Evolutionary conservation across 257 asterid species (phyloP).

Genomic region (Craterostigma plantagineum): DNA sequence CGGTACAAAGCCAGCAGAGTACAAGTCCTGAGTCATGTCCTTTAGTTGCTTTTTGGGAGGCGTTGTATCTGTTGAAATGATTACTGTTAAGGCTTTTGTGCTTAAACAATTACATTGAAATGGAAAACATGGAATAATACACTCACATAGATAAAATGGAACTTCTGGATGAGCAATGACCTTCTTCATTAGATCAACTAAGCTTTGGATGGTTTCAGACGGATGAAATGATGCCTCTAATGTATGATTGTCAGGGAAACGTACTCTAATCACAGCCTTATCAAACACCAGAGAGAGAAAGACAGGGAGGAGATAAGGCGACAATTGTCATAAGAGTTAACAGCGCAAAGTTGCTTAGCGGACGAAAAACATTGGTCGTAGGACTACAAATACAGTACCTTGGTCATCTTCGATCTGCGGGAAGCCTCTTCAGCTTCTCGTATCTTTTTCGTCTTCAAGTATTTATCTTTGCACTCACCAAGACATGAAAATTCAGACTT

Average conservation of each 20-base stretch:
- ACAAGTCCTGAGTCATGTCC: constrained; percentile 59
- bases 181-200: constrained; percentile 53
- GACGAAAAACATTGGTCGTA: not conserved
- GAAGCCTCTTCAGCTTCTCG: constrained; percentile 90
- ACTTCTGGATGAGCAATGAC: constrained; percentile 51
- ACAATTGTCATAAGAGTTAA: not conserved
- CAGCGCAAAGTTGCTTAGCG: not conserved
- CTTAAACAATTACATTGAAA: constrained; percentile 3
- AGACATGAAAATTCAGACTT: no score
- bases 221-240: constrained; percentile 79
- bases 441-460: constrained; percentile 67
- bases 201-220: constrained; percentile 66
- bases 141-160: constrained; percentile 73
- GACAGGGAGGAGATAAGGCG: no score
- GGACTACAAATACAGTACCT: constrained; percentile 31
- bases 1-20: constrained; percentile 76
- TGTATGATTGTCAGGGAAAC: constrained; percentile 83
- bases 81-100: constrained; percentile 6
- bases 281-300: constrained; percentile 9
- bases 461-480: constrained; percentile 27
- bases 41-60: constrained; percentile 85
- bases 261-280: constrained; percentile 76
- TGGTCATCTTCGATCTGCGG: constrained; percentile 69
- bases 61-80: constrained; percentile 48
- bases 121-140: constrained; percentile 1